Evolutionary conservation across 2,329 filamentous ascomycete genomes (phyloP).

Genomic region (Claviceps arundinis): DNA sequence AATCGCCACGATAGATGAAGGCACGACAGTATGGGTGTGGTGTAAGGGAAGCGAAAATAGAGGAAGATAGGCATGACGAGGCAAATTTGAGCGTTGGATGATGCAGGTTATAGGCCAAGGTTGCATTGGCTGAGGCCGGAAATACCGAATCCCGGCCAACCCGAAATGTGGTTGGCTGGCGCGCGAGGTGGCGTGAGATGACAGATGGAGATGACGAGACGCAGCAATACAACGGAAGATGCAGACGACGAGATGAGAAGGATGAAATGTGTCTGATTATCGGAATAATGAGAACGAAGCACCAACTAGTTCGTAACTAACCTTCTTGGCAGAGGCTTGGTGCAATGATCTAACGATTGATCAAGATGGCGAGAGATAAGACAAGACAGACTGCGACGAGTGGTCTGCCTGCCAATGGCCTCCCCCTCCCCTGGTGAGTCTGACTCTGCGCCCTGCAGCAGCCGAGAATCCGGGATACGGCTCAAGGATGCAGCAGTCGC

Average conservation of each 20-base stretch:
- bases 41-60: neutral
- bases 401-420: neutral
- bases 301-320: neutral
- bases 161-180: slow-evolving; percentile 4
- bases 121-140: slow-evolving; percentile 4
- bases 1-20: neutral
- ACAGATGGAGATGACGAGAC: neutral
- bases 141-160: slow-evolving; percentile 5
- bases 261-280: neutral
- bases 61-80: neutral
- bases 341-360: neutral
- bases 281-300: neutral
- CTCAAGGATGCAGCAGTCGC: neutral
- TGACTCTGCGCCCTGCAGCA: neutral
- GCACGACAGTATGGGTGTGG: neutral
- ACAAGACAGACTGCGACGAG: neutral
- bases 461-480: neutral
- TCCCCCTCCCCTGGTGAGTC: neutral
- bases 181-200: neutral
- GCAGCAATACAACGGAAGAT: neutral
- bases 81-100: neutral
- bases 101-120: neutral
- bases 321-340: neutral
- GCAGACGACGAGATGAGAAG: neutral
- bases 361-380: neutral